phyloP scores from a whole-genome alignment of 2,329 filamentous ascomycete genomes.

The Beauveria sp. region DNA sequence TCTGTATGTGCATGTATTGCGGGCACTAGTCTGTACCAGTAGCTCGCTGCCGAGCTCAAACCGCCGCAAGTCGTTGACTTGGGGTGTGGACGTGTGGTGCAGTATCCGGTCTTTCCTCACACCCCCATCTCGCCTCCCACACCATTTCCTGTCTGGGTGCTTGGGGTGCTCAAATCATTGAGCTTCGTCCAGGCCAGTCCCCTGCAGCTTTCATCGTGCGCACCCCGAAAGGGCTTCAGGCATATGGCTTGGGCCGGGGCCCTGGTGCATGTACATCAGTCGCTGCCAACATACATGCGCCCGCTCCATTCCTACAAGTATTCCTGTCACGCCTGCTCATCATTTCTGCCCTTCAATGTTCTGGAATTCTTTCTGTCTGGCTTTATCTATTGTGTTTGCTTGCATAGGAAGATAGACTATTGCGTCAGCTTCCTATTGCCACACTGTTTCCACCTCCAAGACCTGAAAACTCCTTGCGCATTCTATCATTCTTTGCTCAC shows the following conservation, averaged over 20 bases:
- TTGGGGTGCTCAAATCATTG: neutral
- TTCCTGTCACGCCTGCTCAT: neutral
- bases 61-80: neutral
- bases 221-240: neutral
- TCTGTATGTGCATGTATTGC: neutral
- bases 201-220: conserved; percentile 8
- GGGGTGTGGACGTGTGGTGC: neutral
- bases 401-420: neutral
- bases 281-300: conserved; percentile 1
- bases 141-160: conserved; percentile 8
- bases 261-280: conserved; percentile 7
- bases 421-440: neutral
- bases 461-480: neutral
- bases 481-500: neutral
- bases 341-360: neutral
- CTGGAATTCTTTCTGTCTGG: neutral
- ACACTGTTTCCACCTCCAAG: too few species aligned
- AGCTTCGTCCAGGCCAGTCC: conserved; percentile 1
- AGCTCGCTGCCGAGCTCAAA: neutral
- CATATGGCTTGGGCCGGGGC: neutral
- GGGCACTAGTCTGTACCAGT: neutral
- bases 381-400: neutral
- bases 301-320: conserved; percentile 10
- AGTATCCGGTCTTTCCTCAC: conserved; percentile 5
- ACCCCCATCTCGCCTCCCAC: conserved; percentile 7